phyloP scores from a whole-genome alignment of 1,139 yeast species.

The Zygosaccharomyces sapae region DNA sequence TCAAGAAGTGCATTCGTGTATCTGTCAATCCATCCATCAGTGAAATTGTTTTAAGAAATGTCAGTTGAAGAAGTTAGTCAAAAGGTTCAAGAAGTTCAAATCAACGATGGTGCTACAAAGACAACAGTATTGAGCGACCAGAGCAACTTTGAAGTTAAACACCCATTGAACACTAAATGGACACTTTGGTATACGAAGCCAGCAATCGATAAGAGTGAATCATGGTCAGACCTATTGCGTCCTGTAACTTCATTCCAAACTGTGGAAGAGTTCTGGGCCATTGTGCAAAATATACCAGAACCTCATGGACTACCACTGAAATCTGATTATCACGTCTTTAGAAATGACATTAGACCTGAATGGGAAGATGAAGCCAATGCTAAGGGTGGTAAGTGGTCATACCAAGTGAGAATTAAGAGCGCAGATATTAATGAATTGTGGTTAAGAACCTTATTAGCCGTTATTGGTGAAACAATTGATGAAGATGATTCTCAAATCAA shows the following conservation, averaged over 20 bases:
- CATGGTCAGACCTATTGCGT: slow-evolving; percentile 91
- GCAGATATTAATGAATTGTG: slow-evolving; percentile 81
- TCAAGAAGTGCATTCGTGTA: too few relatives aligned
- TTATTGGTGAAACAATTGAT: slow-evolving; percentile 92
- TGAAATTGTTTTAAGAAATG: slow-evolving; percentile 19
- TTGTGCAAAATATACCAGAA: slow-evolving; percentile 87
- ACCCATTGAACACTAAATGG: slow-evolving; percentile 91
- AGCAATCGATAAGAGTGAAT: slow-evolving; percentile 68
- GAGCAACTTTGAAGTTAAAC: slow-evolving; percentile 46
- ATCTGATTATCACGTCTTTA: slow-evolving; percentile 93
- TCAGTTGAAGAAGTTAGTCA: slow-evolving; percentile 37
- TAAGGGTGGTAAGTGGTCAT: slow-evolving; percentile 94
- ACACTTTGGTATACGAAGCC: slow-evolving; percentile 98
- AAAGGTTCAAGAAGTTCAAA: slow-evolving; percentile 32
- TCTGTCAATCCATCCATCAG: neutral
- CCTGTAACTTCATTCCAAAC: slow-evolving; percentile 89
- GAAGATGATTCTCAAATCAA: slow-evolving; percentile 76
- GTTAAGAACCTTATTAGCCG: slow-evolving; percentile 85
- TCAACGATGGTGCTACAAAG: slow-evolving; percentile 25
- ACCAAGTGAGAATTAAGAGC: slow-evolving; percentile 63
- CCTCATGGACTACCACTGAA: slow-evolving; percentile 87
- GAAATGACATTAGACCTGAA: slow-evolving; percentile 93
- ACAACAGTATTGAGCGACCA: slow-evolving; percentile 30
- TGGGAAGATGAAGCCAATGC: slow-evolving; percentile 93
- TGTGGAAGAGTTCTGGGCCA: slow-evolving; percentile 99